Conservation (phyloP, 176 grass and related monocot genomes). For the Ananas comosus region DNA sequence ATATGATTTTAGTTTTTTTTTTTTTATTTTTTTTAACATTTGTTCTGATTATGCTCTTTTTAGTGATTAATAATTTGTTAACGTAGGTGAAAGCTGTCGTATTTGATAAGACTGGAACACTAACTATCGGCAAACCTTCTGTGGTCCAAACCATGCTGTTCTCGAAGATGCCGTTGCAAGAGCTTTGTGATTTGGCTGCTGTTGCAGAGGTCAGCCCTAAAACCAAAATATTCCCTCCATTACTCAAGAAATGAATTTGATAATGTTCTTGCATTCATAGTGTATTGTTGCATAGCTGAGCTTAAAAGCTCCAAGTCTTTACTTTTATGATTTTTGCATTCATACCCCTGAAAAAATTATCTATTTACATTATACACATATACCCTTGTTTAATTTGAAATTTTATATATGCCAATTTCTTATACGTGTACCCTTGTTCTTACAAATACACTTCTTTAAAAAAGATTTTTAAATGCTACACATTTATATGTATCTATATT, state of each 20-base stretch:
- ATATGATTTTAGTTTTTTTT: neutral
- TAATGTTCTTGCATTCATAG: too few species aligned
- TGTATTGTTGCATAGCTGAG: too few species aligned
- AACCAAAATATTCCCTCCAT: neutral
- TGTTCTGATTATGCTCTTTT: neutral
- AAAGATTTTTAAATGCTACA: neutral
- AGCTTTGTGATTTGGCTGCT: slow-evolving; percentile 77
- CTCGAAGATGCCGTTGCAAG: slow-evolving; percentile 58
- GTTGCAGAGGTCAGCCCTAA: slow-evolving; percentile 64
- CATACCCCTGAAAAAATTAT: too few species aligned
- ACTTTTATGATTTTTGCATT: too few species aligned
- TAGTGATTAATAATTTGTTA: neutral
- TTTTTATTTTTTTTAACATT: neutral
- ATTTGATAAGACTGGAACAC: slow-evolving; percentile 98
- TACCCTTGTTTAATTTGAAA: too few species aligned
- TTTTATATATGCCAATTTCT: too few species aligned
- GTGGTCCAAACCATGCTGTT: slow-evolving; percentile 85
- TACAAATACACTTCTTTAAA: neutral
- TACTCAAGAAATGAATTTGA: too few species aligned
- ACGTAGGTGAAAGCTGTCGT: slow-evolving; percentile 74
- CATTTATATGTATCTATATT: neutral
- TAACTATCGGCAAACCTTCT: slow-evolving; percentile 84
- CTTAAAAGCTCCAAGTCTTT: too few species aligned
- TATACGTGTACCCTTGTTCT: neutral
- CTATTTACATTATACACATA: too few species aligned